phyloP scores from a whole-genome alignment of 352 stramenopile genomes.

The Blastocystis hominis region DNA sequence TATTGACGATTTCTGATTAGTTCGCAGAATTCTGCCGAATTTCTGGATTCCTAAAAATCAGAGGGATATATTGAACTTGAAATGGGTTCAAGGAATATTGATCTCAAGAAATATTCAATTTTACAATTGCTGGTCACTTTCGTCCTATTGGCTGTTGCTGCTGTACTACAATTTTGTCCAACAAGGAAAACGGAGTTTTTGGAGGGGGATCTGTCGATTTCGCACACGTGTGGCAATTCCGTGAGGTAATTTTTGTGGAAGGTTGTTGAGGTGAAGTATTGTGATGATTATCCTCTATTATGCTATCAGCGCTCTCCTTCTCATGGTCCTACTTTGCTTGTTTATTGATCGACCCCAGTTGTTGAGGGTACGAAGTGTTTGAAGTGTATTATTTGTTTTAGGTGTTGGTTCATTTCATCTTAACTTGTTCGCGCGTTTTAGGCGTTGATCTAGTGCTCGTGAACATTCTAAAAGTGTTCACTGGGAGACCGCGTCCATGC shows the following conservation, averaged over 20 bases:
- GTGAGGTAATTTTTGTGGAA: neutral
- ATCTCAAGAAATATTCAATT: neutral
- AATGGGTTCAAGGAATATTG: neutral
- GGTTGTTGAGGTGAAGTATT: neutral
- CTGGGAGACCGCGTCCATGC: slow-evolving; percentile 4
- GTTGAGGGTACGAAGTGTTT: neutral
- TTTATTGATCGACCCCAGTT: neutral
- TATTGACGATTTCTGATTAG: neutral
- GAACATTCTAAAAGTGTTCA: slow-evolving; percentile 21
- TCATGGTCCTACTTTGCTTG: neutral
- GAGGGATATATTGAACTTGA: neutral
- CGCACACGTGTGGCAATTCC: slow-evolving; percentile 32
- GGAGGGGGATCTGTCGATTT: slow-evolving; percentile 20
- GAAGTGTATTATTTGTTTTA: neutral
- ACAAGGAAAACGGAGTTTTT: neutral
- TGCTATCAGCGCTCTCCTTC: neutral
- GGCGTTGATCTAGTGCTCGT: neutral
- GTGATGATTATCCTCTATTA: neutral
- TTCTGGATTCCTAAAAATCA: neutral
- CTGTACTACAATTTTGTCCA: neutral
- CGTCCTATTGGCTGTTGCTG: neutral
- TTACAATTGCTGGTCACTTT: neutral
- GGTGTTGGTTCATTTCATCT: neutral
- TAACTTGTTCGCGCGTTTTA: neutral
- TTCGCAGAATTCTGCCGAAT: neutral